A percentile compares a stretch with the other conserved stretches of the same genome.
These are phyloP conservation scores for Pulveroboletus sp. DNA, from an alignment of 768 basidiomycete species.

Conservation along the genomic window DNA sequence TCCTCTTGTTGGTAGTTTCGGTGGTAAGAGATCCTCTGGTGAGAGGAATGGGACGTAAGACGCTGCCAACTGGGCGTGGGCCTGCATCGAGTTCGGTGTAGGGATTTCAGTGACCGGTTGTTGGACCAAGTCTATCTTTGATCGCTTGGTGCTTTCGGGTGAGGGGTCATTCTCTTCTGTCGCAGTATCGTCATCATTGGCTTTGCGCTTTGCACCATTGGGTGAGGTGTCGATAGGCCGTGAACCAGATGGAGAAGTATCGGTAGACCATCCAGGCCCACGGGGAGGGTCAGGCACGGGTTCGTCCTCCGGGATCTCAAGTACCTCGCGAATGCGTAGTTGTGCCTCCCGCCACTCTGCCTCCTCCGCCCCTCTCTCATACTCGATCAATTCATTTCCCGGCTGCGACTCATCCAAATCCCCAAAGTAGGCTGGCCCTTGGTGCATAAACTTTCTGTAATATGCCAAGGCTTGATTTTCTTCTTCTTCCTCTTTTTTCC, in stretches of 20 bases:
- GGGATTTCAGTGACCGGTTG: background rate
- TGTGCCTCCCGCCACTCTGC: conserved; percentile 69
- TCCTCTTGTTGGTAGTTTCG: conserved; percentile 65
- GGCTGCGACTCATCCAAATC: conserved; percentile 70
- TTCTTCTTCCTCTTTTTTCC: conserved; percentile 84
- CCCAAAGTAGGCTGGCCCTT: conserved; percentile 86
- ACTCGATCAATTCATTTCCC: conserved; percentile 61
- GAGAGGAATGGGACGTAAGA: conserved; percentile 73
- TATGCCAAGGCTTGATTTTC: conserved; percentile 71
- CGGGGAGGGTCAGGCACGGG: conserved; percentile 50
- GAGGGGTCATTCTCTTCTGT: conserved; percentile 27
- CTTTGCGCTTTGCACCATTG: conserved; percentile 51
- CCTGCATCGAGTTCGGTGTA: conserved; percentile 16
- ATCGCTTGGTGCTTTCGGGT: conserved; percentile 28
- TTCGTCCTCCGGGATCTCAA: conserved; percentile 48
- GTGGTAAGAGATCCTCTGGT: conserved; percentile 65
- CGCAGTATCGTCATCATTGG: conserved; percentile 38
- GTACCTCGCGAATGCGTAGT: conserved; percentile 46
- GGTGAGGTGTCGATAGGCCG: conserved; percentile 16
- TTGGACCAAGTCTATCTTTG: conserved; percentile 19
- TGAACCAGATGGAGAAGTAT: conserved; percentile 15
- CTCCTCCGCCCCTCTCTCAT: conserved; percentile 67
- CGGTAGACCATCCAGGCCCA: conserved; percentile 7
- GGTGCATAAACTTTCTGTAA: conserved; percentile 86
- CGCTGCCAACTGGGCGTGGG: conserved; percentile 53